A percentile compares a stretch with the other conserved stretches of the same genome.
phyloP scores from a whole-genome alignment of 495 filamentous ascomycete genomes.

The Hypomontagnella submonticulosa region DNA sequence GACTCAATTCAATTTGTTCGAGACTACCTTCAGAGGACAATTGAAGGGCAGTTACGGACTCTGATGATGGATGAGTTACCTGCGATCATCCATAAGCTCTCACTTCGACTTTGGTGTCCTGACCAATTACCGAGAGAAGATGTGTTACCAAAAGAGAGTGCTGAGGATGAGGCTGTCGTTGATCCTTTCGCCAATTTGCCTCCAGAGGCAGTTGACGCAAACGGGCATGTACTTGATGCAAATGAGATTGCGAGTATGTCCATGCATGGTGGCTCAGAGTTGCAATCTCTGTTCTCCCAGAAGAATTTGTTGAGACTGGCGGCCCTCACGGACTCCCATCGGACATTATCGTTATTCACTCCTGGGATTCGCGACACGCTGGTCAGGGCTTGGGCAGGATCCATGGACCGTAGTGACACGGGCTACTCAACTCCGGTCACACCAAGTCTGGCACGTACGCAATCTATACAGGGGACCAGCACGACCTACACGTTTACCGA shows the following conservation, averaged over 20 bases:
- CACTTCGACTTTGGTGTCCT: conserved; percentile 87
- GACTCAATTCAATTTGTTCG: conserved; percentile 98
- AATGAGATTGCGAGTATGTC: conserved; percentile 78
- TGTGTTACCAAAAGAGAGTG: conserved; percentile 56
- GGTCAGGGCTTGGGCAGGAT: conserved; percentile 90
- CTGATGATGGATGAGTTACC: conserved; percentile 98
- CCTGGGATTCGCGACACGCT: conserved; percentile 84
- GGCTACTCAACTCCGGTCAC: conserved; percentile 65
- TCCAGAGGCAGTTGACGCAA: conserved; percentile 77
- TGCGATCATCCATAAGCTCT: conserved; percentile 93
- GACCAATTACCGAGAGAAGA: conserved; percentile 76
- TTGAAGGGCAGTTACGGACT: conserved; percentile 90
- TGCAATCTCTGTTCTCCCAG: conserved; percentile 87
- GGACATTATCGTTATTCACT: conserved; percentile 88
- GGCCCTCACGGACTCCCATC: conserved; percentile 81
- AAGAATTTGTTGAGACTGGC: conserved; percentile 85
- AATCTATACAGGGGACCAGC: conserved; percentile 69
- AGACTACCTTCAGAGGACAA: conserved; percentile 95
- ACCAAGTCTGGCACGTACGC: conserved; percentile 65
- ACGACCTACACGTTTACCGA: conserved; percentile 73
- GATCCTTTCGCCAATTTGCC: conserved; percentile 86
- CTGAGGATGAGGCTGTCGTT: conserved; percentile 63
- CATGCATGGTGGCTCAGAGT: conserved; percentile 77
- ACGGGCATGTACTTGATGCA: conserved; percentile 79
- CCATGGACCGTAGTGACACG: conserved; percentile 74